Evolutionary conservation across 371 early-diverging fungal species (phyloP), one percentile per base, ranked within the genome.

Genomic region (Quaeritorhiza haematococci): DNA sequence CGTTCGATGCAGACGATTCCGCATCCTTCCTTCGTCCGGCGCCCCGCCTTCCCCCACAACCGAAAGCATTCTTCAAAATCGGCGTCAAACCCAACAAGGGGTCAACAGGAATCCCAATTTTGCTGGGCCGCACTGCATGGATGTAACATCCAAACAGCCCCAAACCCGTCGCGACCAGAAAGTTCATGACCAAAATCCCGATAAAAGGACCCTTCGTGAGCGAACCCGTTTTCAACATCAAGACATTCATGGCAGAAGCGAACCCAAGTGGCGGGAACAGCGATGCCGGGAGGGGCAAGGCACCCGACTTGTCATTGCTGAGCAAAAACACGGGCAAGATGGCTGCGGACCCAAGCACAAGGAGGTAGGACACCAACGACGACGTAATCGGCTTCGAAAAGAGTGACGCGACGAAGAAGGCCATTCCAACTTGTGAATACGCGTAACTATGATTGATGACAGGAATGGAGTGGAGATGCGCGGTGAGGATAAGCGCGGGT

Each of bases 41-140:
- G n/a, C n/a, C n/a, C n/a, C n/a, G n/a, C n/a, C n/a, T n/a, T n/a
- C n/a, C n/a, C n/a, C n/a, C n/a, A n/a, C n/a, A n/a, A n/a, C n/a
- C n/a, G n/a, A n/a, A n/a, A n/a, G n/a, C n/a, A n/a, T n/a, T n/a
- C n/a, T n/a, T n/a, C n/a, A n/a, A n/a, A n/a, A n/a, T n/a, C n/a
- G n/a, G n/a, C n/a, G n/a, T n/a, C n/a, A 64, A 53, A n/a, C 64
- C 64, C 28, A 64, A 42, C 26, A 64, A 43, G 7, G 64, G 64
- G 45, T 64, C 59, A 23, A 64, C 35, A 13, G 59, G 55, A 32
- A 59, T 59, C 17, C 59, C 64, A 41, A 64, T 56, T 7, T 49
- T 42, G 10, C 59, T 59, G 13, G 64, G 59, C 5, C 59, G 58
- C 38, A 64, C 48, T 28, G 64, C 64, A 33, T 64, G 64, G 13